These are phyloP conservation scores for Claviceps arundinis DNA, from an alignment of 2,329 filamentous ascomycete genomes.

Conservation along the genomic window DNA sequence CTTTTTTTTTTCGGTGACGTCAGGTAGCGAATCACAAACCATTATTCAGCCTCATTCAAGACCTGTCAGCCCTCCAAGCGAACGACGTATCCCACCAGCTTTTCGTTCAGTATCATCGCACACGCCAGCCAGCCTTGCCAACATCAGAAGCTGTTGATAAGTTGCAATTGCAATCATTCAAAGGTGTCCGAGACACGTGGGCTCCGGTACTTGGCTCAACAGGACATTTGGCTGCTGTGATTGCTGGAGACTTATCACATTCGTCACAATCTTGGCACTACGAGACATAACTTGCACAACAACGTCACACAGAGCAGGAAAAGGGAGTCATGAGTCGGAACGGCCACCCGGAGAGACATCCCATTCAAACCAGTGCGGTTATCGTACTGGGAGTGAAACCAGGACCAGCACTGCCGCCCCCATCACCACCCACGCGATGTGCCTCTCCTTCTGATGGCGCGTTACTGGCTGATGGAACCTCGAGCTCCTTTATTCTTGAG, in stretches of 20 bases:
- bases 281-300: not conserved
- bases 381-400: slow-evolving; percentile 29
- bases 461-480: slow-evolving; percentile 21
- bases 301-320: not conserved
- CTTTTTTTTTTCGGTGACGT: not conserved
- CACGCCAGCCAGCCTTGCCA: not conserved
- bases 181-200: not conserved
- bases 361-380: slow-evolving; percentile 38
- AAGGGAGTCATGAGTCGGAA: slow-evolving; percentile 7
- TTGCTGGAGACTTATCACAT: not conserved
- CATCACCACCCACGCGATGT: slow-evolving; percentile 35
- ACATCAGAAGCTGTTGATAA: not conserved
- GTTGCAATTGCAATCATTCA: not conserved
- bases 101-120: not conserved
- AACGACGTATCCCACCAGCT: not conserved
- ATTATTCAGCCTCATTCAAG: not conserved
- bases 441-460: slow-evolving; percentile 22
- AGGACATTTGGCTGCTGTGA: not conserved
- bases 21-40: not conserved
- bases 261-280: not conserved
- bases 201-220: not conserved
- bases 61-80: not conserved
- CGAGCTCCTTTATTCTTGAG: slow-evolving; percentile 26
- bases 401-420: slow-evolving; percentile 29
- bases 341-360: slow-evolving; percentile 21